phyloP scores from a whole-genome alignment of 495 filamentous ascomycete genomes.

The Penicillium simplicissimum region DNA sequence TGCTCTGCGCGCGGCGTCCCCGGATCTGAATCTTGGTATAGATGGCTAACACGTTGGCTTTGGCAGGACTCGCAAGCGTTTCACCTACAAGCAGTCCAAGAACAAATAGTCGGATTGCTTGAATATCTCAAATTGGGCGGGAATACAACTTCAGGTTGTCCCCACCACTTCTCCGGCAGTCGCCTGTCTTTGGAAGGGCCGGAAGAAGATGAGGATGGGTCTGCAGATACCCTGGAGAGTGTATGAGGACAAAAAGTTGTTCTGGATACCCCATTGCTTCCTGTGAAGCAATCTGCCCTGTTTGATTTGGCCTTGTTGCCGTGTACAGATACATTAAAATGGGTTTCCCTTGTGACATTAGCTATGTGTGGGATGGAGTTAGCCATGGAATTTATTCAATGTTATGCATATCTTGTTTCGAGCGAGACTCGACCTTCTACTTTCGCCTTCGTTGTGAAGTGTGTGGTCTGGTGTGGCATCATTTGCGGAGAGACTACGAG shows the following conservation, averaged over 20 bases:
- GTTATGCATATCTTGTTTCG: constrained; percentile 15
- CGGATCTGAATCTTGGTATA: not conserved
- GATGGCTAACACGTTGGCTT: not conserved
- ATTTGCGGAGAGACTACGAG: too few species aligned
- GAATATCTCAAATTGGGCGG: constrained; percentile 2
- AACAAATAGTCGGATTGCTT: constrained; percentile 56
- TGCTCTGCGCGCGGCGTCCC: not conserved
- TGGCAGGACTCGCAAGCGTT: constrained; percentile 80
- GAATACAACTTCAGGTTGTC: constrained; percentile 2
- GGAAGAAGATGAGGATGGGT: not conserved
- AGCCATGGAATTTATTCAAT: constrained; percentile 22
- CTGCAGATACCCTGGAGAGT: constrained; percentile 13
- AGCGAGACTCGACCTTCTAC: not conserved
- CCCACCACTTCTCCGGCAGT: too few species aligned
- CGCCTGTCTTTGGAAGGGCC: not conserved
- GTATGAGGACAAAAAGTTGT: not conserved
- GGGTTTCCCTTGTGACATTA: constrained; percentile 29
- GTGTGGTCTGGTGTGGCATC: too few species aligned
- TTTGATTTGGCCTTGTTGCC: constrained; percentile 24
- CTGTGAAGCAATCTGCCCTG: not conserved
- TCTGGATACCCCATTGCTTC: constrained; percentile 1
- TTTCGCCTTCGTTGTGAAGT: not conserved
- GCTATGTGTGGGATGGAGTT: constrained; percentile 32
- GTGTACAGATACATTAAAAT: constrained; percentile 36
- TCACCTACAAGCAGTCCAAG: constrained; percentile 77